Evolutionary conservation across 1,139 yeast species (phyloP).

Genomic region (Sugiyamaella novakii): DNA sequence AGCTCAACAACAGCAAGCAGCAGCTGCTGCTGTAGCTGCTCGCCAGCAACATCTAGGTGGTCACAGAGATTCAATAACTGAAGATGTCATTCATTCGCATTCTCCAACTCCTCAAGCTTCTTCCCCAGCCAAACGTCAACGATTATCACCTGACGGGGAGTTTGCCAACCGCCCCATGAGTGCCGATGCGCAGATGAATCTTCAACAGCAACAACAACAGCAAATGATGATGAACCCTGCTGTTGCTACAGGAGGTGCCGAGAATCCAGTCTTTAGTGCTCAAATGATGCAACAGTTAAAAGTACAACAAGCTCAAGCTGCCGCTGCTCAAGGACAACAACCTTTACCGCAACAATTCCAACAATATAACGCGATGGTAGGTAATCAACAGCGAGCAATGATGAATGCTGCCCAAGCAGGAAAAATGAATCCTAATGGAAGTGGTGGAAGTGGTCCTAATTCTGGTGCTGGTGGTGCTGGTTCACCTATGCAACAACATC

Average conservation of each 20-base stretch:
- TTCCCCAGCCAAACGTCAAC: slow-evolving; percentile 44
- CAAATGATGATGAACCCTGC: slow-evolving; percentile 31
- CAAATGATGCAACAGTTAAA: slow-evolving; percentile 36
- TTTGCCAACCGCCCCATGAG: slow-evolving; percentile 30
- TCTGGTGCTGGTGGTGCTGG: slow-evolving; percentile 23
- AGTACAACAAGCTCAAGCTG: slow-evolving; percentile 26
- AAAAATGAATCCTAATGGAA: slow-evolving; percentile 15
- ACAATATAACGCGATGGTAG: slow-evolving; percentile 33
- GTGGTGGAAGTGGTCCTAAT: slow-evolving; percentile 19
- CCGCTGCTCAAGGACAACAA: slow-evolving; percentile 18
- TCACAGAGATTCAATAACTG: slow-evolving; percentile 29
- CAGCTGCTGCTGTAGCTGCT: slow-evolving; percentile 21
- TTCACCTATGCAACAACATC: slow-evolving; percentile 27
- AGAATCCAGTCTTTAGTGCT: slow-evolving; percentile 30
- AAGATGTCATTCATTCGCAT: slow-evolving; percentile 31
- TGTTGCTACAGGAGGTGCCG: slow-evolving; percentile 13
- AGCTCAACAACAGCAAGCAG: slow-evolving; percentile 33
- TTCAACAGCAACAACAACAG: slow-evolving; percentile 28
- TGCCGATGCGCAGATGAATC: slow-evolving; percentile 25
- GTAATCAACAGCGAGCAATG: slow-evolving; percentile 35
- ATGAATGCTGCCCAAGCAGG: slow-evolving; percentile 32
- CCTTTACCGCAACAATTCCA: slow-evolving; percentile 32
- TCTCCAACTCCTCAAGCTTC: slow-evolving; percentile 36
- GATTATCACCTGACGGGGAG: slow-evolving; percentile 44
- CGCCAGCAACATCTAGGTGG: slow-evolving; percentile 29